Base-by-base conservation (phyloP, 129 eudicot species). In the Silybum marianum region DNA sequence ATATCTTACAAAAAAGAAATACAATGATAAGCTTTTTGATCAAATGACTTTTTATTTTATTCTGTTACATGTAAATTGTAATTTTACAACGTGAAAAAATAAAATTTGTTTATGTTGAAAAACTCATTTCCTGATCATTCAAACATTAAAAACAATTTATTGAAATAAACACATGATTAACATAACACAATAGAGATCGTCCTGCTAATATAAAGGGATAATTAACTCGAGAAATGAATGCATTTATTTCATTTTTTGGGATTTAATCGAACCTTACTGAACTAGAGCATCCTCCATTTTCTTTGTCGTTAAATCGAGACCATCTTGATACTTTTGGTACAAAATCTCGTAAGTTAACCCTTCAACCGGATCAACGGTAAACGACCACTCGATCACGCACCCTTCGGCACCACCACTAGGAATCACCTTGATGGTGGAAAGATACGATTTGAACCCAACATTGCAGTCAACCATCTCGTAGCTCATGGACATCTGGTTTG, bases 401-500 rank as follows among this genome's bases (percentile, higher is more conserved):
- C 90, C 88, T 4, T 48, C 46, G 2, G 28, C 82, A 36, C 7
- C 79, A 6, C 68, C 84, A 12, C 65, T 68, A 0, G 71, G 74
- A 60, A 82, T 76, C 51, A 90, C 71, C 85, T 84, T 86, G 14
- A 92, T 38, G 23, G 89, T 92, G 18, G 97, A 84, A 75, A 84
- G 80, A 83, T 90, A 92, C 10, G 89, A 84, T 38, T 85, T 66
- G 54, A 86, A 92, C 51, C 97, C 97, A 58, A 90, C 79, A 39
- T 92, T 92, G 69, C 86, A 80, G 9, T 92, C 94, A 36, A 92
- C 85, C 22, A 92, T 85, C 79, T 88, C 92, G 66, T 92, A 92
- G 68, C 83, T 90, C 70, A 92, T 69, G 7, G 80, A 71, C 89
- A 69, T 90, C 18, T 81, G n/a, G 14, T 16, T 79, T 2, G 36